Evolutionary conservation across 106 monocot genomes (phyloP), one percentile per base, ranked within the genome.

Genomic region (Hemerocallis citrina): DNA sequence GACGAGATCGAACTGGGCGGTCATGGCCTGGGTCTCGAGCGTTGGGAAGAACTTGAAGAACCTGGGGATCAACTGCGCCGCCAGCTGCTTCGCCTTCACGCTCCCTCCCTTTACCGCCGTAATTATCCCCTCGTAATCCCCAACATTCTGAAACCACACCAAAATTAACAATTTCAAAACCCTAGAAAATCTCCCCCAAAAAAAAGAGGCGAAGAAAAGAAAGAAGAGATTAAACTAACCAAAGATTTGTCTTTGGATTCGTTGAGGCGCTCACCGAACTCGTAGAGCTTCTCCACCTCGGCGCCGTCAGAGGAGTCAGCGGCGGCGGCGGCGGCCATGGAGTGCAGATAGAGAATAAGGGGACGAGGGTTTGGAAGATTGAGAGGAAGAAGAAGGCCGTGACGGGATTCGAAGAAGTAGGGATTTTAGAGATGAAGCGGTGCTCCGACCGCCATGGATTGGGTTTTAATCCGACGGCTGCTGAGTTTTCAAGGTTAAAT

Each of bases 51-150:
- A 85, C 71, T 82, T 87, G 61, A 91, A 91, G 71, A 88, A 98
- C 68, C 85, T 81, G 29, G 96, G 96, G 29, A 98, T 98, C 21
- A 98, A 79, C 84, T 98, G 96, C 34, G 91, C 96, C 17, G 96
- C 90, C 31, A 98, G 79, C 81, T 98, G 91, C 74, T 98, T 98
- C 35, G 91, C 91, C 77, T 98, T 98, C 50, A 68, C 74, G 62
- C 88, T 85, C 32, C 81, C 82, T 16, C 75, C 70, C 62, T 81
- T 75, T 36, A 92, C 96, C 7, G 91, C 88, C 46, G 30, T 56
- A 39, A 98, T 72, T 10, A 98, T 92, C 65, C 82, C 96, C 73
- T 91, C 87, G 68, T 79, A 98, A 74, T 98, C 96, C 37, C 79
- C 71, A 39, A 88, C 68, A 69, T 84, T 77, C 95, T 95, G 68